Percentiles rank a stretch among this genome's conserved stretches.
Conservation (phyloP, 345 rosid species). For the Melaleuca alternifolia region DNA sequence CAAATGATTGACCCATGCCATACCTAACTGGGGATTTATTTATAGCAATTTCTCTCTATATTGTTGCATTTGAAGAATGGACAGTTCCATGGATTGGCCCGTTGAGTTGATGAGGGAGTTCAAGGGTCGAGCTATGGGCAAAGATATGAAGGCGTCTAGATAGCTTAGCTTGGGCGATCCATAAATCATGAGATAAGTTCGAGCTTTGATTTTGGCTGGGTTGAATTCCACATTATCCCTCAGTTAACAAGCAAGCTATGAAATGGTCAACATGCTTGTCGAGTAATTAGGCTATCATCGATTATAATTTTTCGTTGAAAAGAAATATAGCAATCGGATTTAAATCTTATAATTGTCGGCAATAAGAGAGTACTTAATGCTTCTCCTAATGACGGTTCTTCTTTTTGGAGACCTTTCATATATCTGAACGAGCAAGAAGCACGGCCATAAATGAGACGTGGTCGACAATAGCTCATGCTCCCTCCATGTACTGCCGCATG, state of each 20-base stretch:
- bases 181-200: background rate
- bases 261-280: background rate
- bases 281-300: background rate
- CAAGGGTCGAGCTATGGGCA: background rate
- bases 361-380: background rate
- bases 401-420: background rate
- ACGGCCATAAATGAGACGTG: too few species aligned
- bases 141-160: background rate
- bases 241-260: background rate
- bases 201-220: background rate
- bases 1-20: too few species aligned
- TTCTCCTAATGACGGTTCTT: background rate
- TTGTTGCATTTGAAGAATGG: background rate
- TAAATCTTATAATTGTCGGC: background rate
- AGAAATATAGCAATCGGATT: background rate
- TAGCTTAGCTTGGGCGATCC: background rate
- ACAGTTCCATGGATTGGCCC: background rate
- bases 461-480: too few species aligned
- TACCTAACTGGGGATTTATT: too few species aligned
- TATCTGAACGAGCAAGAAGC: background rate
- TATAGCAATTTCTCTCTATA: too few species aligned
- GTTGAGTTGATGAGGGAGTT: background rate
- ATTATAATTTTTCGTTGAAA: too few species aligned
- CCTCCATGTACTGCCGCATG: too few species aligned
- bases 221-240: background rate